Evolutionary conservation across 1,284 basidiomycete genomes (phyloP), one percentile per base, ranked within the genome.

Genomic region (Boletellus sp.): DNA sequence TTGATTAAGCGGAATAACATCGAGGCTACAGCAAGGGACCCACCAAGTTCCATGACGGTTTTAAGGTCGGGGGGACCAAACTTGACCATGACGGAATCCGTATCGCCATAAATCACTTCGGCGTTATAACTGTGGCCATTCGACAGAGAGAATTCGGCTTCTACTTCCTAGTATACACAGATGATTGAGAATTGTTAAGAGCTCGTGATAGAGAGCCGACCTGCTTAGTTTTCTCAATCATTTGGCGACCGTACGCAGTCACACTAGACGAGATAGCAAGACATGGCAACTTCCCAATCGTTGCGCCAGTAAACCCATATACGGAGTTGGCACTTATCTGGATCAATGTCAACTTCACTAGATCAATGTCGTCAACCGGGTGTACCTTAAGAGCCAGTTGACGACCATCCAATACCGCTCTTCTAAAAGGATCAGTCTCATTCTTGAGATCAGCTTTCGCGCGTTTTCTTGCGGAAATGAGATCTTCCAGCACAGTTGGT

Each of bases 281-380:
- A 74, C 94, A 98, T 1, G 94, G 93, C 12, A 98, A 74, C 70
- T 97, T 97, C 44, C 94, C 95, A 57, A 97, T 81, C 0, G 95
- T 97, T 1, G 94, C 94, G 45, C 94, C 94, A 4, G 94, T 97
- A 68, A 98, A 97, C 28, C 94, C 94, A 60, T 98, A 97, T 18
- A 98, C 95, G 1, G 94, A 98, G 71, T 97, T 98, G 32, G 94
- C 95, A 67, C 89, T 93, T 69, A 97, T 91, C 92, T 96, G 58
- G 33, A 40, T 10, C 30, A 21, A 36, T 18, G 32, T 56, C 26
- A 47, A 37, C 15, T 33, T 47, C 32, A 15, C 21, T 8, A 49
- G 8, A 38, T 37, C 15, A 11, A 46, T 26, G 37, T 36, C 5
- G 47, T 30, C 5, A 26, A n/a, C 12, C 18, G 13, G 33, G 11